Evolutionary conservation across 441 rosid species (phyloP), one percentile per base, ranked within the genome.

Genomic region (Macaranga tanarius): DNA sequence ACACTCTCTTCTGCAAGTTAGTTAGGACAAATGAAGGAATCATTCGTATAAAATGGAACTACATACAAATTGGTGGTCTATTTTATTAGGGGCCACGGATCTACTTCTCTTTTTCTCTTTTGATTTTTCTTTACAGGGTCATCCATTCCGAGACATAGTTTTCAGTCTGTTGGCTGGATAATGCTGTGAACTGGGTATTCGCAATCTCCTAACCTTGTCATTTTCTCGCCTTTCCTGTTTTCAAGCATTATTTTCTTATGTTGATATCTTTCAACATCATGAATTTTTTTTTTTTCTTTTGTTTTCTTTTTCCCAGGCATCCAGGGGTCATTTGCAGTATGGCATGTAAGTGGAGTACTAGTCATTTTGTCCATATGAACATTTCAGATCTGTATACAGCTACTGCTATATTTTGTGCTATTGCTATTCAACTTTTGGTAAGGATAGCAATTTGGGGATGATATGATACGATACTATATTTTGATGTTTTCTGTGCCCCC

Each of bases 81-180:
- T 85, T 87, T 87, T 87, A 80, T 79, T 64, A 73, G 81, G 77
- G 76, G 79, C 87, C 84, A 72, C 73, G 23, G 61, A 76, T 81
- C 68, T 74, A 50, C 83, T 52, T 68, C 80, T 63, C 45, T 67
- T 60, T 60, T 26, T 40, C 10, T 2, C 0, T 5, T 50, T 62
- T 7, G 34, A 11, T 38, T 45, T 59, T 61, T 74, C 69, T 69
- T 74, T 63, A 75, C 80, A 62, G 81, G 76, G 44, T 79, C 73
- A 63, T 63, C 76, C 50, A 60, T 75, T 67, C 73, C 44, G 59
- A 60, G 28, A 67, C 47, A 7, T 57, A 57, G 61, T 70, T 28
- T 55, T 45, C 65, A 38, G 44, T 71, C 45, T 42, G 34, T 52
- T 74, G 77, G 70, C 79, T 62, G 77, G 77, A 75, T 56, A 68